These are phyloP conservation scores for Pseudogymnoascus sp. DNA, from an alignment of 2,329 filamentous ascomycete genomes.

Conservation along the genomic window DNA sequence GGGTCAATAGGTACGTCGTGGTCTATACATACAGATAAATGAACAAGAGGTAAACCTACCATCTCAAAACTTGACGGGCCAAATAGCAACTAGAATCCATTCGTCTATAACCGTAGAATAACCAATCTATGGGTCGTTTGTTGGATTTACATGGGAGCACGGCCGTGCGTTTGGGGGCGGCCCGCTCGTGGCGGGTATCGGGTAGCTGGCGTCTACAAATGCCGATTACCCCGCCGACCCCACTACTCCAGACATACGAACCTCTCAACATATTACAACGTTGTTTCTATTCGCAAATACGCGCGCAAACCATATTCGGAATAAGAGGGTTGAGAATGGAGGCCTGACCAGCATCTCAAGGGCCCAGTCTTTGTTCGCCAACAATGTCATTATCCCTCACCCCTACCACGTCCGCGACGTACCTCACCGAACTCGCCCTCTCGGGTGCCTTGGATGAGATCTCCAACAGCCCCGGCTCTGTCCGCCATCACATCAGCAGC, in stretches of 20 bases:
- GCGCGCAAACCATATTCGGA: neutral
- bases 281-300: neutral
- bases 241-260: neutral
- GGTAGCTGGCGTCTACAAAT: neutral
- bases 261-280: neutral
- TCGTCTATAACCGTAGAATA: neutral
- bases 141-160: neutral
- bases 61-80: neutral
- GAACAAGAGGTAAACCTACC: neutral
- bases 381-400: neutral
- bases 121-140: neutral
- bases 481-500: neutral
- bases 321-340: neutral
- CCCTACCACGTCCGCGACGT: neutral
- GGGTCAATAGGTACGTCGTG: neutral
- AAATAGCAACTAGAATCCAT: neutral
- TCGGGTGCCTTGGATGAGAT: neutral
- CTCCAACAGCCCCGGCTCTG: neutral
- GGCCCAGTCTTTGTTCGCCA: neutral
- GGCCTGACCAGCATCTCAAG: neutral
- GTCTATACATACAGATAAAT: neutral
- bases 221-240: conserved; percentile 2
- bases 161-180: neutral
- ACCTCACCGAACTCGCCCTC: neutral
- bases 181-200: neutral